These are phyloP conservation scores for Xanthoparmelia taractica DNA, from an alignment of 495 filamentous ascomycete genomes.

Conservation along the genomic window DNA sequence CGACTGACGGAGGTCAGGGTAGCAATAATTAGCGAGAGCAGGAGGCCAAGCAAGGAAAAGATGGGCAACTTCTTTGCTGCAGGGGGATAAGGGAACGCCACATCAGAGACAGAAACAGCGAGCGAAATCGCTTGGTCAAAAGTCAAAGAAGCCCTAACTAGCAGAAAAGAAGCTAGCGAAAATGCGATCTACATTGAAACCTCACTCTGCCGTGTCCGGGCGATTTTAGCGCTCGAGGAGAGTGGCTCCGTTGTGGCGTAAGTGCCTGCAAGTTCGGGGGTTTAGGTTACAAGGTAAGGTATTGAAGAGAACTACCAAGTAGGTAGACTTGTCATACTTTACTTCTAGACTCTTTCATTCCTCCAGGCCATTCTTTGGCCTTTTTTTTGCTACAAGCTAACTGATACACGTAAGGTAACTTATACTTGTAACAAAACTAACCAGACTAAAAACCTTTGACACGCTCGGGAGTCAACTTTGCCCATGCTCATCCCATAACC, in stretches of 20 bases:
- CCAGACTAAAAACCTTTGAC: neutral
- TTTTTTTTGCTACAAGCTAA: no score
- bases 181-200: neutral
- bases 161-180: neutral
- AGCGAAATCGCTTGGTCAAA: neutral
- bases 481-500: neutral
- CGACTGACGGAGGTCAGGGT: neutral
- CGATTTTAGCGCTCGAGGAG: neutral
- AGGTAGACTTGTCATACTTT: neutral
- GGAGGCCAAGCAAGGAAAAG: neutral
- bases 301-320: no score
- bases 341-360: neutral
- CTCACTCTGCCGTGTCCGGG: neutral
- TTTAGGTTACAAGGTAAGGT: no score
- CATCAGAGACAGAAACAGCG: constrained; percentile 1
- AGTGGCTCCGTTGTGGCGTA: constrained; percentile 1
- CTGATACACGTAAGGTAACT: no score
- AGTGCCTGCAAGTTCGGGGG: neutral
- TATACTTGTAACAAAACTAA: no score
- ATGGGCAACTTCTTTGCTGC: neutral
- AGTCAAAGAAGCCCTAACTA: neutral
- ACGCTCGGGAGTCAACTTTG: neutral
- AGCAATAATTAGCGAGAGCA: neutral
- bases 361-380: no score
- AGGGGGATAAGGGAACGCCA: neutral